Percentiles rank a stretch among this genome's conserved stretches.
Evolutionary conservation across 2,329 filamentous ascomycete species (phyloP).

Genomic region (Dactylellina parvicollis): DNA sequence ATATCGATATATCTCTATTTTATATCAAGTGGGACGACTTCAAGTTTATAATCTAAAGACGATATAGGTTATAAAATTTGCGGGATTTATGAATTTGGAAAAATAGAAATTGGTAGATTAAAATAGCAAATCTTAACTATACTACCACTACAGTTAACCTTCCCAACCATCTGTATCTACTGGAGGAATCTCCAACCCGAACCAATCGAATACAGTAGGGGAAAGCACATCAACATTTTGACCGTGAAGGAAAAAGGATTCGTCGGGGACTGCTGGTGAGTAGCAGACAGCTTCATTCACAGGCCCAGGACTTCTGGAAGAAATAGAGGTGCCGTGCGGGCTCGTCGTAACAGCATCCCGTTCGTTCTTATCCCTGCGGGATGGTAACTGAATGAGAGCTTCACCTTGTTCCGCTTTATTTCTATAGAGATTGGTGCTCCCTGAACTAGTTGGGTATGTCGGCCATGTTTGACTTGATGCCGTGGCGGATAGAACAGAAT

Average conservation of each 20-base stretch:
- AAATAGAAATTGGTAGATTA: neutral
- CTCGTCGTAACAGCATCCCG: no score
- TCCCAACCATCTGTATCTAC: constrained; percentile 10
- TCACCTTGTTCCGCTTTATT: neutral
- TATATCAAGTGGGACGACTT: no score
- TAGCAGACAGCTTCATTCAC: no score
- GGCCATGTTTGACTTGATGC: neutral
- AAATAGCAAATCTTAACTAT: neutral
- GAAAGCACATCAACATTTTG: constrained; percentile 10
- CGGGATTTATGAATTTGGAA: neutral
- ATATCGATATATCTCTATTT: no score
- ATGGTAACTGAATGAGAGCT: neutral
- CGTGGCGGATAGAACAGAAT: neutral
- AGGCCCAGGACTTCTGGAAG: no score
- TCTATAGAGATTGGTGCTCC: no score
- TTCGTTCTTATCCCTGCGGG: no score
- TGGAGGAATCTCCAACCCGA: constrained; percentile 20
- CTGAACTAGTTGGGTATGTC: neutral
- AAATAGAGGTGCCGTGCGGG: no score
- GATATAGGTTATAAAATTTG: no score
- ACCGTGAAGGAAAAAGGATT: neutral
- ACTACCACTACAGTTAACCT: neutral
- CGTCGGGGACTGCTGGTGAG: no score
- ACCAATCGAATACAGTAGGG: constrained; percentile 20
- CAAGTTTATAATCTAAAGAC: no score